Evolutionary conservation across 23 red algal species (phyloP).

Genomic region (Gracilariopsis chorda): DNA sequence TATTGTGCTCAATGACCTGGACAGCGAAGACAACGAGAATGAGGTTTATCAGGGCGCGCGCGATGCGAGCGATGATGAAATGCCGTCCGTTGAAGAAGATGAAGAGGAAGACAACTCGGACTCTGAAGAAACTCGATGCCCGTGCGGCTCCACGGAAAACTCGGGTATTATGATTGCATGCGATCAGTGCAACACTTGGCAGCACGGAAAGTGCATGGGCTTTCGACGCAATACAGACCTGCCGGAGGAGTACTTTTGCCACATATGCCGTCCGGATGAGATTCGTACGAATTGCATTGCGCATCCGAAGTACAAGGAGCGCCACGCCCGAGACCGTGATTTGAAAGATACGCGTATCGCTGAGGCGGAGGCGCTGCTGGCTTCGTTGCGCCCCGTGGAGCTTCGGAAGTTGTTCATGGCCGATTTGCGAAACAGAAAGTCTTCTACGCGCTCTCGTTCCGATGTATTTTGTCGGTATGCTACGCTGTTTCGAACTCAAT

Average conservation of each 20-base stretch:
- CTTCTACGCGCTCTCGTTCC: constrained; percentile 11
- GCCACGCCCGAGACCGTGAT: constrained; percentile 30
- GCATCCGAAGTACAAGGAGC: constrained; percentile 61
- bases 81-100: not conserved
- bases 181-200: constrained; percentile 94
- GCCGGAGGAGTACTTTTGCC: constrained; percentile 84
- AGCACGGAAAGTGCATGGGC: constrained; percentile 97
- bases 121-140: constrained; percentile 82
- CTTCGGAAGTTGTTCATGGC: constrained; percentile 55
- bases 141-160: constrained; percentile 80
- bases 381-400: constrained; percentile 34
- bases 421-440: constrained; percentile 53
- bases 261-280: constrained; percentile 90
- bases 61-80: not conserved
- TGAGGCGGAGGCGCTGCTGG: constrained; percentile 22
- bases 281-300: constrained; percentile 76
- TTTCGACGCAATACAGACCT: constrained; percentile 57
- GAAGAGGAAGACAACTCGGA: constrained; percentile 53
- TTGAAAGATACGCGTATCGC: not conserved
- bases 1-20: not conserved
- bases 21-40: not conserved
- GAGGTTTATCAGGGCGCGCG: not conserved
- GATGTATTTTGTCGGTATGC: constrained; percentile 50
- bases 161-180: constrained; percentile 92
- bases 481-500: constrained; percentile 33